Base-by-base conservation (phyloP, 176 grass and related monocot genomes). In the Carex littledalei region DNA sequence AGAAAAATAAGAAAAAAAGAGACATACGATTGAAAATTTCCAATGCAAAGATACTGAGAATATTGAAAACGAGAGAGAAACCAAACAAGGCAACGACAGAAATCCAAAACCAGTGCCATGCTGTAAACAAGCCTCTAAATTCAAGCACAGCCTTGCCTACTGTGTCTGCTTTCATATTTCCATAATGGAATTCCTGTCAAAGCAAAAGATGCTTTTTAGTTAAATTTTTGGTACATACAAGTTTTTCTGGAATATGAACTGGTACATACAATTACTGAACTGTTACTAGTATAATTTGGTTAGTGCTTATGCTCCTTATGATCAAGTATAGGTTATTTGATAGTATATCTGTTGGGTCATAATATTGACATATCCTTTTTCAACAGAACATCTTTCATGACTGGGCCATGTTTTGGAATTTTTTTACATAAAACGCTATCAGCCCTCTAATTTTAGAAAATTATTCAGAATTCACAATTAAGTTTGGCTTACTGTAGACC, bases 61-160 rank as follows among this genome's bases (percentile, higher is more conserved):
- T 93, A 68, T 98, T 98, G 85, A 94, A 93, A 72, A 89, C 68
- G 55, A 98, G 22, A 12, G 92, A 86, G 80, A 92, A 98, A 72
- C 88, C 88, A 68, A 94, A 85, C 85, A 98, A 89, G 81, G 86
- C 69, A 55, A 74, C 16, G 6, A 94, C 86, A 77, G 86, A 94
- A 87, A 91, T 90, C 95, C 95, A 98, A 67, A 93, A 98, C 92
- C 95, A 98, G 63, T 91, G 84, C 89, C 89, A 98, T 80, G 91
- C 82, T 22, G 86, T 98, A 56, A 89, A 64, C 86, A 86, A 76
- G 63, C 95, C 91, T 88, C 92, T 90, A 63, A 83, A 78, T 86
- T 86, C 89, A 72, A 98, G 91, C 31, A 98, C 88, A 68, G 86
- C 86, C 86, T 94, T 89, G 8, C 95, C 95, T 18, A 98, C 34